Evolutionary conservation across 176 grass and related monocot species (phyloP).

Genomic region (Oryza glaberrima): DNA sequence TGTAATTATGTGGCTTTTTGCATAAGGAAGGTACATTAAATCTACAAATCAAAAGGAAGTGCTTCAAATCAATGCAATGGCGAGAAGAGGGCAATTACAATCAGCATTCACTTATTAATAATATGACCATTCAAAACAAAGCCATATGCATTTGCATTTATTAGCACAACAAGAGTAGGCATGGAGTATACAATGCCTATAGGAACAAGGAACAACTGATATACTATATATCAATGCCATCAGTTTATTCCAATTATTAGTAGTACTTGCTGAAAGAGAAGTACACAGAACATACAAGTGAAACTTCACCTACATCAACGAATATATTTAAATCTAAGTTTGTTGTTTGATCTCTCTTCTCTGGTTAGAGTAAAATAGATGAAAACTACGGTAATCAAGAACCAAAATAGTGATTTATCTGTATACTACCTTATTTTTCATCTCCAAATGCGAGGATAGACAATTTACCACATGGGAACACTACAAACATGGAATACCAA

Average conservation of each 20-base stretch:
- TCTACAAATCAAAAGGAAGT: conserved; percentile 22
- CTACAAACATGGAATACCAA: conserved; percentile 10
- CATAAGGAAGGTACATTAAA: conserved; percentile 10
- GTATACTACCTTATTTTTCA: background rate
- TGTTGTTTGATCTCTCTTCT: background rate
- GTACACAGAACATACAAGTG: background rate
- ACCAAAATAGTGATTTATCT: conserved; percentile 28
- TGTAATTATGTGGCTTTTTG: conserved; percentile 2
- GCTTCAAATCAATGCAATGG: conserved; percentile 13
- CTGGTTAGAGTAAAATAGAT: background rate
- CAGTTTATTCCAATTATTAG: background rate
- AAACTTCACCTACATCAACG: background rate
- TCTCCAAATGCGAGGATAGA: conserved; percentile 9
- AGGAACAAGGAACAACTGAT: conserved; percentile 4
- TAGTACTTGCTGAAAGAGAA: background rate
- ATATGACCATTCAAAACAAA: background rate
- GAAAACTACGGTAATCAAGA: conserved; percentile 4
- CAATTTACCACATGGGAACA: conserved; percentile 12
- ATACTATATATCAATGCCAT: background rate
- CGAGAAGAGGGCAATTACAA: background rate
- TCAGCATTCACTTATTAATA: background rate
- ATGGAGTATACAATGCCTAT: conserved; percentile 11
- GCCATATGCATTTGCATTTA: conserved; percentile 26
- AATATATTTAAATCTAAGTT: conserved; percentile 16
- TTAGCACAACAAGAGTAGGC: conserved; percentile 4